These are phyloP conservation scores for Filobasidium wieringae DNA, from an alignment of 768 basidiomycete genomes.

Conservation along the genomic window DNA sequence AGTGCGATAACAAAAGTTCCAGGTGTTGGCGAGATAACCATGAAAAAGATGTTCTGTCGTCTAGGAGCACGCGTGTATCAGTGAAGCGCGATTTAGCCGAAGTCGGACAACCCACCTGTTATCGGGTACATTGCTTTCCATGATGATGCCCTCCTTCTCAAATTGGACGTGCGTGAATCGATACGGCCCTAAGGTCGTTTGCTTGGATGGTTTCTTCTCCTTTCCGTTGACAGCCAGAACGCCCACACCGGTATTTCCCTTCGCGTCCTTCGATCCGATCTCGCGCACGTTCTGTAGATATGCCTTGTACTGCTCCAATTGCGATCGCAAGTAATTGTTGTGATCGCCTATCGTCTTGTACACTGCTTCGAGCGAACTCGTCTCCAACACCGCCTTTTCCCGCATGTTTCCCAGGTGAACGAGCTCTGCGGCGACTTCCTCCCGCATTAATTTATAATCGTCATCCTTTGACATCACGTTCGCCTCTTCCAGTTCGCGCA, in stretches of 20 bases:
- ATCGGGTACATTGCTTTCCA: constrained; percentile 98
- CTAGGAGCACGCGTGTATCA: constrained; percentile 43
- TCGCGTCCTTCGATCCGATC: constrained; percentile 68
- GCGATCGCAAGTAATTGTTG: constrained; percentile 89
- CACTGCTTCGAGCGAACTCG: constrained; percentile 82
- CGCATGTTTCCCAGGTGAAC: constrained; percentile 90
- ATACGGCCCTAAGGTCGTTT: constrained; percentile 82
- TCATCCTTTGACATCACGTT: constrained; percentile 72
- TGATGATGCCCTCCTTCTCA: constrained; percentile 98
- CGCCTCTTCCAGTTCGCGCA: constrained; percentile 84
- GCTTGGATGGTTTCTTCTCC: constrained; percentile 83
- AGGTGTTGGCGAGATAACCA: constrained; percentile 91
- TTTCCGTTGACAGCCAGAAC: constrained; percentile 93
- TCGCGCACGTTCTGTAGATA: constrained; percentile 95
- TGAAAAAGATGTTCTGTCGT: constrained; percentile 97
- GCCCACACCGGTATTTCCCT: constrained; percentile 71
- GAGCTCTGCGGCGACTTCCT: constrained; percentile 90
- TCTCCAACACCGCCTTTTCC: constrained; percentile 89
- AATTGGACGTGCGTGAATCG: constrained; percentile 95
- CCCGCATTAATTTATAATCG: constrained; percentile 88
- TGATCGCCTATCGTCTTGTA: constrained; percentile 99
- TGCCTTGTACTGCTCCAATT: constrained; percentile 98
- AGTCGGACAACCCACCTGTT: constrained; percentile 55
- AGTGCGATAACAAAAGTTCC: constrained; percentile 98
- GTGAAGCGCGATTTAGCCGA: neutral